phyloP scores from a whole-genome alignment of 371 early-diverging fungal species.

The Enteropsectra breve region DNA sequence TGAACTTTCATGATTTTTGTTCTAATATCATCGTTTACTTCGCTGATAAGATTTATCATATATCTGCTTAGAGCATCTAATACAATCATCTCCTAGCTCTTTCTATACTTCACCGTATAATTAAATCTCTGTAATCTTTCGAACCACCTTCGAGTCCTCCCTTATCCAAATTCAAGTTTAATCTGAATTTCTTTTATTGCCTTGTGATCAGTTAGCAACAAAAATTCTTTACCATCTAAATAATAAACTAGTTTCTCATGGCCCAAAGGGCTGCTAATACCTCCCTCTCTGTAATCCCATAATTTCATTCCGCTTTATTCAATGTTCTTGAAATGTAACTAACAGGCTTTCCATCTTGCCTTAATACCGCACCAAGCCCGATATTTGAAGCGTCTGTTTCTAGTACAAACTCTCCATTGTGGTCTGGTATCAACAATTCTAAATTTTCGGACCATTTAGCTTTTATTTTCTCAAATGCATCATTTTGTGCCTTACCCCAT shows the following conservation, averaged over 20 bases:
- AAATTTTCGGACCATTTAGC: no score
- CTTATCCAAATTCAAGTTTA: conserved; percentile 23
- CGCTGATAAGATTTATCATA: neutral
- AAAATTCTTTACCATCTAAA: conserved; percentile 36
- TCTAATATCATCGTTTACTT: neutral
- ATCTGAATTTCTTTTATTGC: conserved; percentile 27
- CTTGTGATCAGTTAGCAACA: conserved; percentile 48
- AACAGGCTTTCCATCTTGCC: conserved; percentile 31
- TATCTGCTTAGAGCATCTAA: conserved; percentile 41
- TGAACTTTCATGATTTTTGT: conserved; percentile 4
- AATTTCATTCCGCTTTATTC: conserved; percentile 23
- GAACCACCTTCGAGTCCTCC: conserved; percentile 34
- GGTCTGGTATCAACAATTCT: no score
- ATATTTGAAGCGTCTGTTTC: conserved; percentile 41
- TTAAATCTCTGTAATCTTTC: conserved; percentile 29
- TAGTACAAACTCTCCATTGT: conserved; percentile 26
- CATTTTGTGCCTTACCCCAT: no score
- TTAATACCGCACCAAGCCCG: conserved; percentile 38
- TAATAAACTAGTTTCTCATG: conserved; percentile 42
- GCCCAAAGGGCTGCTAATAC: conserved; percentile 28
- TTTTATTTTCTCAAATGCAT: no score
- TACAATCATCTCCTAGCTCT: conserved; percentile 8
- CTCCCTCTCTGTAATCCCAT: conserved; percentile 41
- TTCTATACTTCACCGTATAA: conserved; percentile 29
- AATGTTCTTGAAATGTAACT: conserved; percentile 31